phyloP scores from a whole-genome alignment of 2,329 filamentous ascomycete species.

The Sphaerulina vaccinii region DNA sequence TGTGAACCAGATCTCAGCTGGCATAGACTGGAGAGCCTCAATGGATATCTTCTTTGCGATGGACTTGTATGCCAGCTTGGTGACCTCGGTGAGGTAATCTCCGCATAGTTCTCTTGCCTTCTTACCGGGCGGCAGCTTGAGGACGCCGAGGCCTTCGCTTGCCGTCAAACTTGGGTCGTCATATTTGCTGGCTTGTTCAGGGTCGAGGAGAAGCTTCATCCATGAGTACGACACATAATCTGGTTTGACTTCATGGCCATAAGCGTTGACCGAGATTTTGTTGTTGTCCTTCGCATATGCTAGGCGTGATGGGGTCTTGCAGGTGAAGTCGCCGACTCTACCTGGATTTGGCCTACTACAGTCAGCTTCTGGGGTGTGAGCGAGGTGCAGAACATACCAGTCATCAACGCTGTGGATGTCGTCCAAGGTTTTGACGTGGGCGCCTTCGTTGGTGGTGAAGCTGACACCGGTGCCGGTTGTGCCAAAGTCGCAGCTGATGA shows the following conservation, averaged over 20 bases:
- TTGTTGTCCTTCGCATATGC: conserved; percentile 9
- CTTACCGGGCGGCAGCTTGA: conserved; percentile 4
- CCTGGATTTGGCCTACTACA: conserved; percentile 8
- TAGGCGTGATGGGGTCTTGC: conserved; percentile 17
- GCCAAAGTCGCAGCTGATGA: conserved; percentile 17
- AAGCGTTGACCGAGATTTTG: background rate
- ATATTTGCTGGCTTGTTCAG: conserved; percentile 5
- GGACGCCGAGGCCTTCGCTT: conserved; percentile 13
- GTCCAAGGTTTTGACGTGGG: conserved; percentile 6
- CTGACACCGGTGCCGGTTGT: conserved; percentile 19
- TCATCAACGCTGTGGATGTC: conserved; percentile 14
- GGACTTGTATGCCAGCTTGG: background rate
- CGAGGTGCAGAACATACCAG: conserved; percentile 1
- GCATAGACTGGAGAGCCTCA: conserved; percentile 51
- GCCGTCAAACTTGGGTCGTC: conserved; percentile 13
- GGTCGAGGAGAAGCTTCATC: conserved; percentile 20
- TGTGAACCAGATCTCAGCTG: conserved; percentile 73
- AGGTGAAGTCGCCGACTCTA: conserved; percentile 10
- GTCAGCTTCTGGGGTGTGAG: background rate
- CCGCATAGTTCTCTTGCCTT: conserved; percentile 14
- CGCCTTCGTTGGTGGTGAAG: conserved; percentile 13
- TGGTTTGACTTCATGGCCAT: conserved; percentile 13
- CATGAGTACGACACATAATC: conserved; percentile 11
- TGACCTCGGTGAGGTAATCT: conserved; percentile 14
- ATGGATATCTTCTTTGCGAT: background rate